Conservation (phyloP, 768 basidiomycete genomes). For the Lentinula boryana region DNA sequence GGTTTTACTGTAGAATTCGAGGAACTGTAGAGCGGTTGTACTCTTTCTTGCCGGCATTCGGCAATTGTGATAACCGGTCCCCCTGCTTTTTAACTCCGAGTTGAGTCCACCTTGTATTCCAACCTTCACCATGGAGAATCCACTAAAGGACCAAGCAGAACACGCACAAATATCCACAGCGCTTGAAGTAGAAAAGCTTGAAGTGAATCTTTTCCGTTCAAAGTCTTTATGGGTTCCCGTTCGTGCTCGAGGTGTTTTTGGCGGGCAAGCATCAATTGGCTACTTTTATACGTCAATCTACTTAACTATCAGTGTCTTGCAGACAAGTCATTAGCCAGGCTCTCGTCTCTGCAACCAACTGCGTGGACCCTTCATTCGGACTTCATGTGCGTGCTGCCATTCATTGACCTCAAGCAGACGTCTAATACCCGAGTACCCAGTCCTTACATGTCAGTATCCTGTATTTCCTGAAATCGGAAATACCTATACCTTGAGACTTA, state of each 20-base stretch:
- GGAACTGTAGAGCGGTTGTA: constrained; percentile 42
- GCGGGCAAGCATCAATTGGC: constrained; percentile 41
- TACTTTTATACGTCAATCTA: neutral
- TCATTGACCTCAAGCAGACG: neutral
- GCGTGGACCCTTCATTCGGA: constrained; percentile 57
- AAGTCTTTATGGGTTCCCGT: constrained; percentile 63
- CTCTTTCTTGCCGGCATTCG: neutral
- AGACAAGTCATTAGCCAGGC: constrained; percentile 86
- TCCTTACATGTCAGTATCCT: constrained; percentile 58
- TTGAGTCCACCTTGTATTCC: constrained; percentile 16
- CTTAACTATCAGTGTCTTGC: neutral
- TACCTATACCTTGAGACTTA: constrained; percentile 5
- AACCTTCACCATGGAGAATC: constrained; percentile 23
- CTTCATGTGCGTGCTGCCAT: constrained; percentile 59
- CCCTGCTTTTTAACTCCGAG: neutral
- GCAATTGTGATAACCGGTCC: constrained; percentile 5
- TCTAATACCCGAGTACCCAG: constrained; percentile 24
- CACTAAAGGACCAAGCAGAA: constrained; percentile 42
- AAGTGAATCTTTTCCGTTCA: constrained; percentile 72
- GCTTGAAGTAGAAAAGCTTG: constrained; percentile 74
- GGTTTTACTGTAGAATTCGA: constrained; percentile 91
- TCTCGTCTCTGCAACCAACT: constrained; percentile 72
- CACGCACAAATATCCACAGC: constrained; percentile 66
- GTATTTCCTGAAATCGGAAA: neutral
- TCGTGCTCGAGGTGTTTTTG: constrained; percentile 70